Evolutionary conservation across 306 rosid genomes (phyloP), one percentile per base, ranked within the genome.

Genomic region (Oemleria cerasiformis): DNA sequence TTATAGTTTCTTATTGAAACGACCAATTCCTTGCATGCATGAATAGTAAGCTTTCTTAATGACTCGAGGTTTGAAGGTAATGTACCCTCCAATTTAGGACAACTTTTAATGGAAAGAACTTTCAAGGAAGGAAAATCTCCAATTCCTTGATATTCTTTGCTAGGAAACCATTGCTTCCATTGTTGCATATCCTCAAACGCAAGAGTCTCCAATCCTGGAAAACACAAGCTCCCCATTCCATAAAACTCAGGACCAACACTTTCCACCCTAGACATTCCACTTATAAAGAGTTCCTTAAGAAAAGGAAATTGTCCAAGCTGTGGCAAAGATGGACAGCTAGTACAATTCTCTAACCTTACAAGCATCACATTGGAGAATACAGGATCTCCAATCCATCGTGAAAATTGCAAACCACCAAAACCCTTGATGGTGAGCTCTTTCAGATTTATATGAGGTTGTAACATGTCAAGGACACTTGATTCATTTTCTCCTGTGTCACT

Each of bases 391-490:
- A 82, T 6, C 73, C 86, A 82, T 5, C 6, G 0, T 59, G 80
- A 73, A 53, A 74, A 71, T 8, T 23, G 4, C 16, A 21, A 7
- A 39, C 83, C 65, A 8, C 60, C 71, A 45, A 60, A 82, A 7
- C 66, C 34, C 6, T 4, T 1, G 45, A 74, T 47, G 5, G 12
- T 11, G 14, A 73, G 65, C 49, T 59, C 53, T 57, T 25, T 41
- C 8, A 80, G 62, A 25, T 68, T 67, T 43, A 14, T 44, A 45
- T 73, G 84, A 8, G 77, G 84, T 56, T 76, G 13, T n/a, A 72
- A 57, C 0, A 51, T 19, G 0, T 25, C 40, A 9, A 73, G 75
- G 17, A 59, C 16, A 1, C 1, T 47, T n/a, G 20, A 0, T n/a
- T 36, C 82, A 0, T 65, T 62, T 30, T 59, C 57, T 9, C 19